Base-by-base conservation (phyloP, 2,329 filamentous ascomycete species). In the Gnomoniopsis sp. region DNA sequence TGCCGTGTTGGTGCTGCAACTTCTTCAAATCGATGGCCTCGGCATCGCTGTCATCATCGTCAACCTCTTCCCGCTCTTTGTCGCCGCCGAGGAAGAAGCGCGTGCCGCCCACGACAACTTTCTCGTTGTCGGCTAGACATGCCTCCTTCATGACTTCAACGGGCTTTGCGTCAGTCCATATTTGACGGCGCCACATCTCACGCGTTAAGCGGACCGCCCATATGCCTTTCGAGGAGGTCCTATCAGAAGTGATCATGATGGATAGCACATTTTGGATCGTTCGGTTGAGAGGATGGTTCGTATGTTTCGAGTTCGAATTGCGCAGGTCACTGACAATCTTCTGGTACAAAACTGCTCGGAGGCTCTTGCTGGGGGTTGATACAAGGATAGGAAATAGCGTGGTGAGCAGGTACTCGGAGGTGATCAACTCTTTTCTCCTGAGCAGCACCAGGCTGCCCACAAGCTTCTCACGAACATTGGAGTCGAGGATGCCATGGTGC, bases 111-210 rank as follows among this genome's bases (percentile, higher is more conserved):
- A 89, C 80, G 26, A 95, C 85, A 3, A 98, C 92, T 76, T 99
- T 99, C 67, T 96, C 91, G 66, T 97, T 96, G 53, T 96, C 89
- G 3, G 91, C 87, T 58, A 99, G 76, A 56, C 88, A 87, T 0
- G 93, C 92, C 74, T 96, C 90, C 75, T 96, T 96, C 93, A 99
- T 98, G 64, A 98, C 90, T 68, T 96, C 92, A n/a, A 98, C 95
- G 0, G 93, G 88, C 72, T 93, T 95, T 2, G 92, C 85, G 68
- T 99, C 95, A 11, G 90, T 91, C 95, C 95, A 99, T 63, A 98
- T 88, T 67, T 97, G 93, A 49, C 93, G 85, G 75, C 93, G 96
- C 95, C 95, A 99, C 69, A 99, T 79, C 77, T 99, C 95, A 62
- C 93, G 84, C 3, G 93, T 96, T 64, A 99, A 84, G 74, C 97